Percentiles rank a stretch among this genome's conserved stretches.
Conservation (phyloP, 2,329 filamentous ascomycete genomes). For the Mariannaea elegans region DNA sequence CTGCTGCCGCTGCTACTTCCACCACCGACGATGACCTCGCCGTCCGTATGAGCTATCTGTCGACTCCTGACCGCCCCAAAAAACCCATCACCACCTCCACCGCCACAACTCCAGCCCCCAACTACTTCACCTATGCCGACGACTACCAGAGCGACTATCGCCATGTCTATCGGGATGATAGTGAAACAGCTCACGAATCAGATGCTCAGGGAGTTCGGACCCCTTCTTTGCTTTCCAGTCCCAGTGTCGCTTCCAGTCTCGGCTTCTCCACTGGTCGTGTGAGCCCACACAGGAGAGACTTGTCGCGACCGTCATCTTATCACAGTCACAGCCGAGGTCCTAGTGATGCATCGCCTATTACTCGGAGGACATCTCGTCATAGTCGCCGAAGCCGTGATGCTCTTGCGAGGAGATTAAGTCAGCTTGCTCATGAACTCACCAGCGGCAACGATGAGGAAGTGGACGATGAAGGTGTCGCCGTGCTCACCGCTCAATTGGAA, state of each 20-base stretch:
- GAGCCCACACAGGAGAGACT: slow-evolving; percentile 44
- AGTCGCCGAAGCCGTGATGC: slow-evolving; percentile 44
- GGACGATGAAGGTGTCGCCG: slow-evolving; percentile 48
- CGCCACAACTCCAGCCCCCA: slow-evolving; percentile 35
- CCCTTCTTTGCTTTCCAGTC: slow-evolving; percentile 45
- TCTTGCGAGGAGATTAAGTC: slow-evolving; percentile 53
- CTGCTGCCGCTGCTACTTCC: slow-evolving; percentile 30
- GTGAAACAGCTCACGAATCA: slow-evolving; percentile 29
- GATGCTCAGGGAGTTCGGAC: slow-evolving; percentile 37
- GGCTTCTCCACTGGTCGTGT: slow-evolving; percentile 42
- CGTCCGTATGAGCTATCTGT: slow-evolving; percentile 27
- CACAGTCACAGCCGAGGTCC: slow-evolving; percentile 27
- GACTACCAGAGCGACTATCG: slow-evolving; percentile 38
- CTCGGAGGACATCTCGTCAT: slow-evolving; percentile 25
- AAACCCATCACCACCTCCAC: slow-evolving; percentile 27
- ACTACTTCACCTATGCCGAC: slow-evolving; percentile 34
- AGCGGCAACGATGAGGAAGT: slow-evolving; percentile 44
- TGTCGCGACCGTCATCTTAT: slow-evolving; percentile 35
- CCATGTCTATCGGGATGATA: slow-evolving; percentile 38
- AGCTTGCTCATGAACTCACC: slow-evolving; percentile 51
- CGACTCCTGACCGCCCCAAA: slow-evolving; percentile 39
- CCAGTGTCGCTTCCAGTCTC: slow-evolving; percentile 47
- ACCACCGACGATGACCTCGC: slow-evolving; percentile 31
- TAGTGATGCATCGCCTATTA: slow-evolving; percentile 37
- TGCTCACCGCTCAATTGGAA: slow-evolving; percentile 51